phyloP scores from a whole-genome alignment of 2,329 filamentous ascomycete genomes.

The Aspergillus phoenicis region DNA sequence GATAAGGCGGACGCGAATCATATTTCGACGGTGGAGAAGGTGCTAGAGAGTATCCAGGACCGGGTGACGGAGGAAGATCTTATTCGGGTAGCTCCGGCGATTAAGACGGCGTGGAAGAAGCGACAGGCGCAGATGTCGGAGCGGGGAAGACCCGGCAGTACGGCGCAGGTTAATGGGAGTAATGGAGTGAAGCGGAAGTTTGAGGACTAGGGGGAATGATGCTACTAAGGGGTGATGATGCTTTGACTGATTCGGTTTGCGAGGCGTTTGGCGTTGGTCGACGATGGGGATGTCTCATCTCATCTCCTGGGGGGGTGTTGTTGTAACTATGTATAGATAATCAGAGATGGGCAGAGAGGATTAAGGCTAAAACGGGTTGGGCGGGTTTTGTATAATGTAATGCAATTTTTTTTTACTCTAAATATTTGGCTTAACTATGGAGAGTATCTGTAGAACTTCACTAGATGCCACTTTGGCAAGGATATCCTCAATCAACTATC shows the following conservation, averaged over 20 bases:
- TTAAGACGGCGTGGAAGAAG: slow-evolving; percentile 79
- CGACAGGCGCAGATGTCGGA: slow-evolving; percentile 48
- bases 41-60: slow-evolving; percentile 86
- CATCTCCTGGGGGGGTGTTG: background rate
- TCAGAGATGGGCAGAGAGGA: background rate
- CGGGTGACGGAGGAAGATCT: slow-evolving; percentile 82
- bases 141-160: slow-evolving; percentile 27
- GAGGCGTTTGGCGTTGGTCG: slow-evolving; percentile 23
- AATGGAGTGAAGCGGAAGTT: slow-evolving; percentile 47
- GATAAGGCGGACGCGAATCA: slow-evolving; percentile 94
- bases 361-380: background rate
- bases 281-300: background rate
- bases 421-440: background rate
- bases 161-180: slow-evolving; percentile 31
- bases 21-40: slow-evolving; percentile 77
- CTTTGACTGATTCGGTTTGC: slow-evolving; percentile 17
- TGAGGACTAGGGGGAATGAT: slow-evolving; percentile 33
- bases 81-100: slow-evolving; percentile 66
- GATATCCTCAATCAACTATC: no score
- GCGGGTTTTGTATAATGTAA: background rate
- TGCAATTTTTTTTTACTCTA: background rate
- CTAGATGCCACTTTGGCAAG: no score
- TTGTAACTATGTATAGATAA: background rate
- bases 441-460: background rate
- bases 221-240: background rate